Percentiles rank a stretch among this genome's conserved stretches.
Conservation (phyloP, 2,329 filamentous ascomycete species). For the Cladosporium oxysporum region DNA sequence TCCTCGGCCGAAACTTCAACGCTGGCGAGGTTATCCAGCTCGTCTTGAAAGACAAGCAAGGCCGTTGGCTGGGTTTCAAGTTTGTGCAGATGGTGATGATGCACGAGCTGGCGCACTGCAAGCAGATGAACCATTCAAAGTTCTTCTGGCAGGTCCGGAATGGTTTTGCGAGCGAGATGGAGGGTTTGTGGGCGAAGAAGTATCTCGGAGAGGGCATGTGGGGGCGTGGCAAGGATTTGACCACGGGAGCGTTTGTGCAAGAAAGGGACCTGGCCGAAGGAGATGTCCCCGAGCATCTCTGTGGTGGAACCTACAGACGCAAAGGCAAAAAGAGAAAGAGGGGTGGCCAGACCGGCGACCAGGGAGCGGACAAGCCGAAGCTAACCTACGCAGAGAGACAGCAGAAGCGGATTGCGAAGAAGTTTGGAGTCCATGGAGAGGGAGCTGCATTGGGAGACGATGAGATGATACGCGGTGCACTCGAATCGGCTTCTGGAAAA, state of each 20-base stretch:
- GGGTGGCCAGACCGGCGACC: slow-evolving; percentile 52
- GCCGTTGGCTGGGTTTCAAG: slow-evolving; percentile 73
- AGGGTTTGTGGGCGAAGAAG: slow-evolving; percentile 64
- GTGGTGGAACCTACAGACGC: slow-evolving; percentile 75
- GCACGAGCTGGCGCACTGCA: slow-evolving; percentile 85
- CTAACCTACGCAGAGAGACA: slow-evolving; percentile 71
- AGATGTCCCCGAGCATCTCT: slow-evolving; percentile 62
- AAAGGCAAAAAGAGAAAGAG: slow-evolving; percentile 53
- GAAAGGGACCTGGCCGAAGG: slow-evolving; percentile 58
- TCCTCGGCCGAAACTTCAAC: slow-evolving; percentile 88
- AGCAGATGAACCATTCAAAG: slow-evolving; percentile 86
- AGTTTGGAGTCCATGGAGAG: slow-evolving; percentile 81
- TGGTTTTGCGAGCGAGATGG: slow-evolving; percentile 70
- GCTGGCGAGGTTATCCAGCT: slow-evolving; percentile 84
- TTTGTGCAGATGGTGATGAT: slow-evolving; percentile 96
- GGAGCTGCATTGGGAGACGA: slow-evolving; percentile 71
- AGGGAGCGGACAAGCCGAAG: slow-evolving; percentile 44
- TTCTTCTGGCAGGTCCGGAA: slow-evolving; percentile 81
- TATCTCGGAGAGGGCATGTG: slow-evolving; percentile 84
- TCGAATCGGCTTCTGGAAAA: slow-evolving; percentile 63
- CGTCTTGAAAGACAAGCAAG: slow-evolving; percentile 69
- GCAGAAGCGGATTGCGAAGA: slow-evolving; percentile 70
- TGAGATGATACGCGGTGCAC: slow-evolving; percentile 61
- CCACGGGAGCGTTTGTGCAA: slow-evolving; percentile 62
- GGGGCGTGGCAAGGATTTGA: slow-evolving; percentile 68